phyloP scores from a whole-genome alignment of 2,329 filamentous ascomycete species.

The Dothidotthia symphoricarpi region DNA sequence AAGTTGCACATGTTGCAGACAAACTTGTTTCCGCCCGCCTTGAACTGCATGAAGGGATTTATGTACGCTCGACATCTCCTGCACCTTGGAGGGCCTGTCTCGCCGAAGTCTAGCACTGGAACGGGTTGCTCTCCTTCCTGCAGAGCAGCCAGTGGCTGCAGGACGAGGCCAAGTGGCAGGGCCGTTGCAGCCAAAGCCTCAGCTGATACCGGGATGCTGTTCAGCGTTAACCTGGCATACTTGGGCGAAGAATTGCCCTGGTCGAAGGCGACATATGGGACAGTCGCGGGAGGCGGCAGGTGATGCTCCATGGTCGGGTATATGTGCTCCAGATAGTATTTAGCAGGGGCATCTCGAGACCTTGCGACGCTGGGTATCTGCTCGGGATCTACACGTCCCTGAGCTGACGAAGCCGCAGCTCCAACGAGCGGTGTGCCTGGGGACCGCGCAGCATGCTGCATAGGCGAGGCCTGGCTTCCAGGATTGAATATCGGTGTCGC shows the following conservation, averaged over 20 bases:
- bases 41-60: conserved; percentile 98
- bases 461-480: conserved; percentile 32
- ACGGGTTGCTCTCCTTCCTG: conserved; percentile 83
- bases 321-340: conserved; percentile 80
- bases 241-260: conserved; percentile 97
- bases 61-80: conserved; percentile 93
- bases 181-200: conserved; percentile 79
- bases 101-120: conserved; percentile 92
- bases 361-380: conserved; percentile 88
- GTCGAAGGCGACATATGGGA: conserved; percentile 90
- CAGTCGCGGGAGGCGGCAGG: conserved; percentile 80
- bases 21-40: conserved; percentile 89
- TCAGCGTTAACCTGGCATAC: conserved; percentile 85
- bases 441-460: conserved; percentile 39
- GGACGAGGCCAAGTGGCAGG: conserved; percentile 78
- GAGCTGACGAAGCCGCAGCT: conserved; percentile 57
- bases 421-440: conserved; percentile 24
- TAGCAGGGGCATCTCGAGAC: conserved; percentile 77
- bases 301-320: conserved; percentile 97
- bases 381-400: conserved; percentile 80
- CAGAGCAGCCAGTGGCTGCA: conserved; percentile 83
- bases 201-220: conserved; percentile 80
- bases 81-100: conserved; percentile 84
- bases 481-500: conserved; percentile 56
- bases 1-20: conserved; percentile 98